Evolutionary conservation across 495 filamentous ascomycete species (phyloP).

Genomic region (Lasiosphaeria hispida): DNA sequence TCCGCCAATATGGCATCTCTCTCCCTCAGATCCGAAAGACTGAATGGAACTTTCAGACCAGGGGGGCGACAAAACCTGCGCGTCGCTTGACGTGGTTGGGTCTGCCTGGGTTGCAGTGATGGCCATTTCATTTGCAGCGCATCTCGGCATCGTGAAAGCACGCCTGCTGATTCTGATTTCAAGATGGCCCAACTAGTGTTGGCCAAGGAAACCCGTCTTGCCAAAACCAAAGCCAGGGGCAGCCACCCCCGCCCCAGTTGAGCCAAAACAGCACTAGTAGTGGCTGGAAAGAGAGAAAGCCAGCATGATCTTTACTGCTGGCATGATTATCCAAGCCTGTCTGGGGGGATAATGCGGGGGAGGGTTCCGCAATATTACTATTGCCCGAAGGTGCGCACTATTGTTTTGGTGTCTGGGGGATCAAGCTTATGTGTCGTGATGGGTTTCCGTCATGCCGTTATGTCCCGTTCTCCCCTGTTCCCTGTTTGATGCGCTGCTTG

Average conservation of each 20-base stretch:
- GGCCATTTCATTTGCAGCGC: background rate
- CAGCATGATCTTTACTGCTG: background rate
- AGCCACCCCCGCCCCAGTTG: too few relatives aligned
- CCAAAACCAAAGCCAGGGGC: too few relatives aligned
- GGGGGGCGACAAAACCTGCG: background rate
- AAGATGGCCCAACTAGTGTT: too few relatives aligned
- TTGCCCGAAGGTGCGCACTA: too few relatives aligned
- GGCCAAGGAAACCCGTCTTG: too few relatives aligned
- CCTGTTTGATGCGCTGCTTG: constrained; percentile 9
- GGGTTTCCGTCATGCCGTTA: constrained; percentile 5
- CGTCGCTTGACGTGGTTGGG: background rate
- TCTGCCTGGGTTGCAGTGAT: background rate
- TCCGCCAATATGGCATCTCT: too few relatives aligned
- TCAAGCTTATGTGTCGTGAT: constrained; percentile 3
- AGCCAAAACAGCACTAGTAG: too few relatives aligned
- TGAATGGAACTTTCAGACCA: background rate
- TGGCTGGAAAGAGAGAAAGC: too few relatives aligned
- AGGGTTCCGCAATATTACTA: background rate
- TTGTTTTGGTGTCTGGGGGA: background rate
- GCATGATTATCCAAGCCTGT: constrained; percentile 6
- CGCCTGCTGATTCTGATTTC: background rate
- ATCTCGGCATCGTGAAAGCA: background rate
- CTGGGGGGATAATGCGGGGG: constrained; percentile 8
- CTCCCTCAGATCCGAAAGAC: too few relatives aligned
- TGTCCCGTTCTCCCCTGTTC: constrained; percentile 7